Evolutionary conservation across 176 grass and related monocot genomes (phyloP).

Genomic region (Bromus sterilis): DNA sequence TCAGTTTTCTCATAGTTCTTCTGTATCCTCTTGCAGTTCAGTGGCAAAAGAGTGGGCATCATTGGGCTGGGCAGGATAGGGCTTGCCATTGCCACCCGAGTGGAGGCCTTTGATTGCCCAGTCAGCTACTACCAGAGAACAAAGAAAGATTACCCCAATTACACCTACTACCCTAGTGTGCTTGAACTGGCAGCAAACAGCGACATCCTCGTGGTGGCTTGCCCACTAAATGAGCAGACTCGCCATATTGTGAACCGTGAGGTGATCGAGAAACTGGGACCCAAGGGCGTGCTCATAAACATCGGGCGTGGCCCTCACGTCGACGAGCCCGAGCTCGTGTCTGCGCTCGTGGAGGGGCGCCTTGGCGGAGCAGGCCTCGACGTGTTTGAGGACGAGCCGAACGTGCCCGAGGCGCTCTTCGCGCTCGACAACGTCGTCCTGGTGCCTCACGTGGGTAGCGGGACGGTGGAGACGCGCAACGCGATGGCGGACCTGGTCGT

Average conservation of each 20-base stretch:
- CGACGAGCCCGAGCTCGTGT: conserved; percentile 67
- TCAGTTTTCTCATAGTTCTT: not conserved
- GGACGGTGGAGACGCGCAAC: conserved; percentile 47
- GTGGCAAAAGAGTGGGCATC: conserved; percentile 86
- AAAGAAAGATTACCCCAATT: conserved; percentile 42
- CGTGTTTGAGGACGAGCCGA: conserved; percentile 83
- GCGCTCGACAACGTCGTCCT: conserved; percentile 70
- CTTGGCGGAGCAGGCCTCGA: conserved; percentile 75
- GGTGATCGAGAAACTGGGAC: conserved; percentile 70
- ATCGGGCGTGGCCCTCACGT: conserved; percentile 75
- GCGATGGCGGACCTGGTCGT: conserved; percentile 83
- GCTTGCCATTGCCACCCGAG: conserved; percentile 49
- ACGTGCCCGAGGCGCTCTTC: conserved; percentile 53
- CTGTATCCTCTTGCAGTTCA: conserved; percentile 53
- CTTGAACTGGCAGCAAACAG: conserved; percentile 61
- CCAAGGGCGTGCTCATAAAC: conserved; percentile 77
- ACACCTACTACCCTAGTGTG: conserved; percentile 51
- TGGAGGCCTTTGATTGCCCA: conserved; percentile 69
- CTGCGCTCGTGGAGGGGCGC: conserved; percentile 53
- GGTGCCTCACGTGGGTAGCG: conserved; percentile 72
- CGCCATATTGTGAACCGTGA: conserved; percentile 71
- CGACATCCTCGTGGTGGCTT: conserved; percentile 65
- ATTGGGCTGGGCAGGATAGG: conserved; percentile 88
- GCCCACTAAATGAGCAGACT: conserved; percentile 61
- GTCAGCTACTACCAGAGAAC: conserved; percentile 68